Evolutionary conservation across 352 stramenopile genomes (phyloP).

Genomic region (Phytophthora idaei): DNA sequence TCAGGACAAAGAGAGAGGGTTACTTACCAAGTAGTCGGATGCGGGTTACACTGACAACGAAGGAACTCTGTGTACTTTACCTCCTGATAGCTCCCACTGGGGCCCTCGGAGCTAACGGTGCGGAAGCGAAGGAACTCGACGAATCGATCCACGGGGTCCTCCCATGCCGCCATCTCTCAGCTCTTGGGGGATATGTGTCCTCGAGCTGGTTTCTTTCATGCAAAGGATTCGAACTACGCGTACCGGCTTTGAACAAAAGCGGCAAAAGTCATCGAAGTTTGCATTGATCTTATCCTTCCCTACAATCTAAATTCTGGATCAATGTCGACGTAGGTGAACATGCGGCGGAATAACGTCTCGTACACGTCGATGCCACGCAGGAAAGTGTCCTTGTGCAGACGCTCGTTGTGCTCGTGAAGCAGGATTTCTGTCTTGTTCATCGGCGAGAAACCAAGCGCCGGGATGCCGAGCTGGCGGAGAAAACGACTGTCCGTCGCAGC

Average conservation of each 20-base stretch:
- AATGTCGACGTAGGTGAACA: slow-evolving; percentile 42
- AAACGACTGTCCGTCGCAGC: slow-evolving; percentile 95
- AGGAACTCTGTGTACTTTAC: slow-evolving; percentile 17
- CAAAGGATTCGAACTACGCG: no score
- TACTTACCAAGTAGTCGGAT: no score
- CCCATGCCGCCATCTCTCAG: slow-evolving; percentile 19
- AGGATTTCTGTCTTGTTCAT: slow-evolving; percentile 96
- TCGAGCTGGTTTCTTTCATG: no score
- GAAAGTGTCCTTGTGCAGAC: slow-evolving; percentile 92
- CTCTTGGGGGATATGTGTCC: no score
- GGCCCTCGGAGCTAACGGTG: slow-evolving; percentile 78
- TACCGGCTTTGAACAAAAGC: no score
- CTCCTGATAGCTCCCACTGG: slow-evolving; percentile 66
- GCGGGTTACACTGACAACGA: not conserved
- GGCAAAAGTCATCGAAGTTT: no score
- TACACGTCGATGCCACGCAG: slow-evolving; percentile 93
- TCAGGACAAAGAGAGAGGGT: not conserved
- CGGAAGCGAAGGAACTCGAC: slow-evolving; percentile 80
- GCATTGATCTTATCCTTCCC: no score
- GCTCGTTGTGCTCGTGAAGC: slow-evolving; percentile 97
- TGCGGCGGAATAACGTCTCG: slow-evolving; percentile 53
- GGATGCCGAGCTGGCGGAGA: slow-evolving; percentile 89
- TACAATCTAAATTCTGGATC: no score
- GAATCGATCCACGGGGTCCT: slow-evolving; percentile 61
- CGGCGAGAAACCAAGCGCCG: slow-evolving; percentile 93